These are phyloP conservation scores for Fusarium musae DNA, from an alignment of 2,329 filamentous ascomycete genomes.

Conservation along the genomic window DNA sequence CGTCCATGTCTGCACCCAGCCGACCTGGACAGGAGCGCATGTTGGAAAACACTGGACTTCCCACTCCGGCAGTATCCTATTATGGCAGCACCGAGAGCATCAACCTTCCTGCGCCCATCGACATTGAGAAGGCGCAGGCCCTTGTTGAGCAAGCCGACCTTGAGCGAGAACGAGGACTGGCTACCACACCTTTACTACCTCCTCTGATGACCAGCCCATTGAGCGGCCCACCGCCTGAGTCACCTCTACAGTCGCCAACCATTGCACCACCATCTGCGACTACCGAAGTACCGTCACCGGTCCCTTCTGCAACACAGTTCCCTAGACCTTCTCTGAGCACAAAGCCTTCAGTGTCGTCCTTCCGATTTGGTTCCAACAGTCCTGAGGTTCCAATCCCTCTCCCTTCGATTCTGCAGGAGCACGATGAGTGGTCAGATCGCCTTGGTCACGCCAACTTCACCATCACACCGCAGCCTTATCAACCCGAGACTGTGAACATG, in stretches of 20 bases:
- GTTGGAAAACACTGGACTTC: slow-evolving; percentile 65
- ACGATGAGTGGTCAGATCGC: slow-evolving; percentile 84
- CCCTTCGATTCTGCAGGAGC: slow-evolving; percentile 72
- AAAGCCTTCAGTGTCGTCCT: slow-evolving; percentile 81
- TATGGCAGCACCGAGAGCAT: slow-evolving; percentile 70
- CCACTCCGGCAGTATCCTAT: slow-evolving; percentile 71
- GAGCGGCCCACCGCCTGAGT: slow-evolving; percentile 70
- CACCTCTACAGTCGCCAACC: slow-evolving; percentile 87
- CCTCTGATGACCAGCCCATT: slow-evolving; percentile 76
- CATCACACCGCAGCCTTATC: slow-evolving; percentile 84
- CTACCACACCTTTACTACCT: slow-evolving; percentile 86
- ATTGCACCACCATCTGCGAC: slow-evolving; percentile 66
- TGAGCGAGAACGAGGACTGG: slow-evolving; percentile 69
- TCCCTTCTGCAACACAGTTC: slow-evolving; percentile 60
- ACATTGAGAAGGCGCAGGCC: slow-evolving; percentile 42
- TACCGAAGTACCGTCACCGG: slow-evolving; percentile 53
- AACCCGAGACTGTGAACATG: slow-evolving; percentile 70
- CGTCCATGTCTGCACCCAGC: slow-evolving; percentile 75
- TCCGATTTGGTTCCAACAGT: slow-evolving; percentile 71
- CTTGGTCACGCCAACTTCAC: slow-evolving; percentile 95
- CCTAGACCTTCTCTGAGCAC: slow-evolving; percentile 75
- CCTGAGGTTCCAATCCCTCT: slow-evolving; percentile 66
- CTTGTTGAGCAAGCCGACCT: slow-evolving; percentile 58
- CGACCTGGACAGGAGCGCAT: slow-evolving; percentile 57
- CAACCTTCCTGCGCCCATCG: slow-evolving; percentile 59